Conservation (phyloP, 768 basidiomycete genomes). For the Lactifluus echinatus region DNA sequence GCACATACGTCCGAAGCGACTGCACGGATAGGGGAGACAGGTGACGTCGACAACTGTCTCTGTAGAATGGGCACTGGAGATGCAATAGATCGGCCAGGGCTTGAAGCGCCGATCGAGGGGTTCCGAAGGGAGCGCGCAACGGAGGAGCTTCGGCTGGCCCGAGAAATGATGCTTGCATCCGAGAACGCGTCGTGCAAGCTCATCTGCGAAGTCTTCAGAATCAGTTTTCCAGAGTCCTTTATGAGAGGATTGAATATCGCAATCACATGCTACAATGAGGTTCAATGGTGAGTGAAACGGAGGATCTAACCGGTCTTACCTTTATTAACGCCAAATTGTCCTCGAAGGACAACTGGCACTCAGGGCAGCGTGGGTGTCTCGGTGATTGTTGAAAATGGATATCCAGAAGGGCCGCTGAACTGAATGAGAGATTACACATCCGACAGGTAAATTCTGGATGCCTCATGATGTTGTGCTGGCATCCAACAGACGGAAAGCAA, state of each 20-base stretch:
- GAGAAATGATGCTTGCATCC: constrained; percentile 2
- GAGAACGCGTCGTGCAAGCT: constrained; percentile 4
- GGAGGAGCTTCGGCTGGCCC: constrained; percentile 11
- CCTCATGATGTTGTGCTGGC: constrained; percentile 5
- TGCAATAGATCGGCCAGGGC: constrained; percentile 1
- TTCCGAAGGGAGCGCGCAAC: background rate
- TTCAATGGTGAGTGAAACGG: background rate
- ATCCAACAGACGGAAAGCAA: background rate
- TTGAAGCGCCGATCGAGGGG: background rate
- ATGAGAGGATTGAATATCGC: constrained; percentile 18
- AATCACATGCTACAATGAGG: constrained; percentile 18
- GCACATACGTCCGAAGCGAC: background rate
- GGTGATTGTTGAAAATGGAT: constrained; percentile 26
- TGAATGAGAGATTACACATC: constrained; percentile 11
- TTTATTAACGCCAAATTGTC: constrained; percentile 31
- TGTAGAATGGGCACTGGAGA: background rate
- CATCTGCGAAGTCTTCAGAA: constrained; percentile 18
- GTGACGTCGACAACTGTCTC: background rate
- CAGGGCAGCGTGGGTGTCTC: constrained; percentile 37
- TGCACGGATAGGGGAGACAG: background rate
- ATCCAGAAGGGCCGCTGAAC: constrained; percentile 9
- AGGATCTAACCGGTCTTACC: constrained; percentile 23
- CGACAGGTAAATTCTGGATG: constrained; percentile 15
- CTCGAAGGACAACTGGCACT: constrained; percentile 36
- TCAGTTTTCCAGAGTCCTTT: constrained; percentile 16